A percentile compares a stretch with the other conserved stretches of the same genome.
phyloP scores from a whole-genome alignment of 23 red algal species.

The Chondrus crispus region DNA sequence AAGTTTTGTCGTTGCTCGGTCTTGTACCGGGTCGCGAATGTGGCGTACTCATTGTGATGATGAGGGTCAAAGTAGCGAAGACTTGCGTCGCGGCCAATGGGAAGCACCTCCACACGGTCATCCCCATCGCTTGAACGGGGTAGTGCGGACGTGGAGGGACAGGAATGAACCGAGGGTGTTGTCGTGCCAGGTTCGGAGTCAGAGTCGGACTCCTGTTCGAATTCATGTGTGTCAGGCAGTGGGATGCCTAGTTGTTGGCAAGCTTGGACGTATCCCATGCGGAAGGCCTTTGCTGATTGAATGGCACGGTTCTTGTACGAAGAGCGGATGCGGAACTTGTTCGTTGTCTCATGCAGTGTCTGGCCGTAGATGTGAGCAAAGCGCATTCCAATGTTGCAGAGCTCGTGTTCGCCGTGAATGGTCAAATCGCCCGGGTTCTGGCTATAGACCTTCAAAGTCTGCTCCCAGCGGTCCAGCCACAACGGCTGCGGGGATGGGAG shows the following conservation, averaged over 20 bases:
- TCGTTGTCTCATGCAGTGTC: constrained; percentile 3
- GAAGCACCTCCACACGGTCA: constrained; percentile 31
- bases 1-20: neutral
- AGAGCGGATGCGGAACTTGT: constrained; percentile 29
- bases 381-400: constrained; percentile 43
- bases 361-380: constrained; percentile 39
- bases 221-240: constrained; percentile 11
- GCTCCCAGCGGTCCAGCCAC: constrained; percentile 50
- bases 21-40: constrained; percentile 56
- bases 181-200: constrained; percentile 13
- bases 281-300: constrained; percentile 42
- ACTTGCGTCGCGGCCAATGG: constrained; percentile 33
- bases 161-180: constrained; percentile 3
- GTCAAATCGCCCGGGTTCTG: constrained; percentile 38
- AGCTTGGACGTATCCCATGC: constrained; percentile 42
- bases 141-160: constrained; percentile 13
- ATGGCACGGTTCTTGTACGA: constrained; percentile 63
- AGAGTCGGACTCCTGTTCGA: constrained; percentile 35
- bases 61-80: constrained; percentile 78
- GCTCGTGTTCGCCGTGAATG: constrained; percentile 36
- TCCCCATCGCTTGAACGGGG: constrained; percentile 47
- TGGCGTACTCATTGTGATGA: constrained; percentile 39
- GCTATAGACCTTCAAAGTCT: constrained; percentile 12
- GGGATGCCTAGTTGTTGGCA: neutral
- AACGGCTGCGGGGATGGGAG: constrained; percentile 1